Evolutionary conservation across 352 stramenopile genomes (phyloP).

Genomic region (Pythium dissimile): DNA sequence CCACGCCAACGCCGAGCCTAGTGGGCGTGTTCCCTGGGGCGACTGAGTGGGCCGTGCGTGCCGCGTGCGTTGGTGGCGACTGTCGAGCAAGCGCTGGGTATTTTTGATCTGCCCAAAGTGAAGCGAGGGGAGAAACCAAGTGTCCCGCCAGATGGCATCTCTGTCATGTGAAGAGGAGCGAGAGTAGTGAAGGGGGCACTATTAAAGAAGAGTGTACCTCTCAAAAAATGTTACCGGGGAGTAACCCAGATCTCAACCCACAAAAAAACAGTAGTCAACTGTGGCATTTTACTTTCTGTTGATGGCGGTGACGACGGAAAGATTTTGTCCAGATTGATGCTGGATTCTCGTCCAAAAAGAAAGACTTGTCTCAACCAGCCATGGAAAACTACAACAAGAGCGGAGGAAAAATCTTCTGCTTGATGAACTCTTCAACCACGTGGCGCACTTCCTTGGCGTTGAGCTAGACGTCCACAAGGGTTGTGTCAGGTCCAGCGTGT

Average conservation of each 20-base stretch:
- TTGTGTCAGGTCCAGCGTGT: no score
- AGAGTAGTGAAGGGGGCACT: neutral
- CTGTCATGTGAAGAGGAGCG: no score
- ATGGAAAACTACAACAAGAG: slow-evolving; percentile 40
- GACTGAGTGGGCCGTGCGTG: no score
- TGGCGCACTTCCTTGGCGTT: slow-evolving; percentile 49
- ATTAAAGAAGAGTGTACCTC: neutral
- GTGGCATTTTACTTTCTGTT: no score
- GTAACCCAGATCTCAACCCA: no score
- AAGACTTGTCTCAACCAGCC: no score
- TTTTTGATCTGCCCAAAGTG: slow-evolving; percentile 6
- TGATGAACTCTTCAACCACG: slow-evolving; percentile 70
- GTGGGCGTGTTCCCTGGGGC: no score
- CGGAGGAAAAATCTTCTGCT: slow-evolving; percentile 78
- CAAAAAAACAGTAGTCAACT: no score
- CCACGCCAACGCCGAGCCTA: no score
- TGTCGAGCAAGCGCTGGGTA: neutral
- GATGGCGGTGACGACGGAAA: no score
- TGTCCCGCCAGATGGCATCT: slow-evolving; percentile 4
- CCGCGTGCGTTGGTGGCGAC: neutral
- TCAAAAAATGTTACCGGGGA: neutral
- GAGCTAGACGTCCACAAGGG: slow-evolving; percentile 37
- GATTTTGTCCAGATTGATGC: no score
- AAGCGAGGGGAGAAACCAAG: slow-evolving; percentile 8
- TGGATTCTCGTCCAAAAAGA: no score